Conservation (phyloP, 2,329 filamentous ascomycete species). For the Ophiocordyceps robertsii region DNA sequence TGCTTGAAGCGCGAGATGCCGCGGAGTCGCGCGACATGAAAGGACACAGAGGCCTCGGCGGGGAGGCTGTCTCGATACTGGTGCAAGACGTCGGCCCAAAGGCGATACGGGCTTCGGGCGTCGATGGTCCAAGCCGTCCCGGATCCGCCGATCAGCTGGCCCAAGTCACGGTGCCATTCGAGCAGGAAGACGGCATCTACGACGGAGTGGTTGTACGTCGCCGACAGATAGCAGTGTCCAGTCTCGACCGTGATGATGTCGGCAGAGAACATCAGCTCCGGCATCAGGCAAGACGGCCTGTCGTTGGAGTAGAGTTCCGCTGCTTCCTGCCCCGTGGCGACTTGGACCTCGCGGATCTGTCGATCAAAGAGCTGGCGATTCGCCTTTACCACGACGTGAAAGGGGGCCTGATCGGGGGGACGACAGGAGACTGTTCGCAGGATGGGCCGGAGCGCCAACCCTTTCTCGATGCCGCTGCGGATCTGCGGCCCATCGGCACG, state of each 20-base stretch:
- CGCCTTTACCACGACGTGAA: conserved; percentile 14
- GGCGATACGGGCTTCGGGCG: conserved; percentile 12
- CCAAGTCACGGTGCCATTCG: conserved; percentile 19
- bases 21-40: conserved; percentile 16
- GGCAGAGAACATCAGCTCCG: conserved; percentile 17
- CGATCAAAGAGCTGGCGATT: conserved; percentile 10
- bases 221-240: conserved; percentile 9
- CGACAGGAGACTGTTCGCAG: conserved; percentile 15
- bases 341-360: conserved; percentile 11
- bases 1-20: conserved; percentile 18
- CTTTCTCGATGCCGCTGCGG: conserved; percentile 13
- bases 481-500: conserved; percentile 9
- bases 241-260: conserved; percentile 10
- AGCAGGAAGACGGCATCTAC: conserved; percentile 20
- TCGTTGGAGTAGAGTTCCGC: conserved; percentile 8
- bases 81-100: conserved; percentile 18
- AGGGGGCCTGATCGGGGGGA: conserved; percentile 5
- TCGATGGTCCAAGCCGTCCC: conserved; percentile 5
- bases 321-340: conserved; percentile 10
- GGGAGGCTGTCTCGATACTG: conserved; percentile 15
- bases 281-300: conserved; percentile 5
- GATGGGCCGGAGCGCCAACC: conserved; percentile 13
- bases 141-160: conserved; percentile 12
- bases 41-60: conserved; percentile 13
- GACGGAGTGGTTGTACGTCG: conserved; percentile 21